Conservation (phyloP, 305 asterid genomes). For the Euphrasia arctica region DNA sequence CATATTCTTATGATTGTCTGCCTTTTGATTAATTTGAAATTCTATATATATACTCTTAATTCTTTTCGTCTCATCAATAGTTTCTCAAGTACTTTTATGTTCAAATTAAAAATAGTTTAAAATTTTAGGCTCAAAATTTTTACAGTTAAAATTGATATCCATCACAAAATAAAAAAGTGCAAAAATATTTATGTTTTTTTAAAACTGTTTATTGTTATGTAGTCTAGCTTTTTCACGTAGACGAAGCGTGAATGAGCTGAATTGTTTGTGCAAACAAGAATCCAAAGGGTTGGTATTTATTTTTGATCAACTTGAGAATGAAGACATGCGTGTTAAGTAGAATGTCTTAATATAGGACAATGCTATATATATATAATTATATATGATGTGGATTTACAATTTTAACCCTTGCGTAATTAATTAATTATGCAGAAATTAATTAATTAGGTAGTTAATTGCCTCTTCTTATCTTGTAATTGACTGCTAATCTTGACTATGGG, state of each 20-base stretch:
- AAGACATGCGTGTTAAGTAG: conserved; percentile 59
- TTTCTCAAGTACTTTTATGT: too few species aligned
- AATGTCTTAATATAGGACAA: conserved; percentile 46
- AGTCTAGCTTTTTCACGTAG: conserved; percentile 10
- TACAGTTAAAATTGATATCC: too few species aligned
- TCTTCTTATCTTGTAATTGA: conserved; percentile 32
- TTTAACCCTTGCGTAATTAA: conserved; percentile 10
- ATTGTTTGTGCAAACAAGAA: conserved; percentile 15
- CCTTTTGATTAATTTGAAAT: too few species aligned
- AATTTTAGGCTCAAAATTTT: too few species aligned
- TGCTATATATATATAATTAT: background rate
- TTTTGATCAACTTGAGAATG: conserved; percentile 43
- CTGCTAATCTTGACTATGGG: conserved; percentile 25
- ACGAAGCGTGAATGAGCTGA: conserved; percentile 8
- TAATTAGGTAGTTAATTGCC: conserved; percentile 8
- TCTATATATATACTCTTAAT: too few species aligned
- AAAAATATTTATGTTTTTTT: too few species aligned
- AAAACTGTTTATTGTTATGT: too few species aligned
- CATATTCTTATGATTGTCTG: background rate
- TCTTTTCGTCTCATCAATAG: too few species aligned
- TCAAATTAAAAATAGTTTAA: too few species aligned
- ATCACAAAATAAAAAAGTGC: too few species aligned
- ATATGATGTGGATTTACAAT: conserved; percentile 26
- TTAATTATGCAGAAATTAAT: conserved; percentile 18
- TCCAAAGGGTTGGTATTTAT: conserved; percentile 21